These are phyloP conservation scores for Magnolia sinica DNA, from an alignment of 164 flowering plant species.

Conservation along the genomic window DNA sequence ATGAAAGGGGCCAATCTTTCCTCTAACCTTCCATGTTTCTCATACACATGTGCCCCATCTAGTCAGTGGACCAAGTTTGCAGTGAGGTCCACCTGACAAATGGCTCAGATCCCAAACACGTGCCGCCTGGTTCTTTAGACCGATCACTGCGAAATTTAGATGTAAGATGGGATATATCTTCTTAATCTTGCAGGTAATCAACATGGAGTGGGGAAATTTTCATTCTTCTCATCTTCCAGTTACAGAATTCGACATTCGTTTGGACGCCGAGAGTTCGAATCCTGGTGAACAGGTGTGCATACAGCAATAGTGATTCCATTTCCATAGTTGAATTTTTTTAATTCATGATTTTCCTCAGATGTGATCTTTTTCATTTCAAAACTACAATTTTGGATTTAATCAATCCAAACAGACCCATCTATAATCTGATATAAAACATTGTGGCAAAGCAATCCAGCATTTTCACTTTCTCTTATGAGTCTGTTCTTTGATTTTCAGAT, in stretches of 20 bases:
- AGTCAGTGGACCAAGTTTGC: too few relatives aligned
- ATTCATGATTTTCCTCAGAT: not conserved
- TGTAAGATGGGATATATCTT: not conserved
- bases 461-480: not conserved
- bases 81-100: too few relatives aligned
- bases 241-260: constrained; percentile 44
- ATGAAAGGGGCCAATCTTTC: not conserved
- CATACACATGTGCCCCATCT: not conserved
- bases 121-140: too few relatives aligned
- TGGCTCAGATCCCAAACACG: too few relatives aligned
- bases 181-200: constrained; percentile 38
- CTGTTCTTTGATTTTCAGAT: constrained; percentile 25
- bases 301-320: too few relatives aligned
- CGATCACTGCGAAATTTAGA: not conserved
- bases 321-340: too few relatives aligned
- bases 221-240: constrained; percentile 45
- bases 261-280: constrained; percentile 57
- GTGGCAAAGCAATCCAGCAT: not conserved
- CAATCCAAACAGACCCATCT: too few relatives aligned
- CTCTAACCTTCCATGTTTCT: not conserved
- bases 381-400: too few relatives aligned
- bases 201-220: constrained; percentile 60
- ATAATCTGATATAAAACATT: too few relatives aligned
- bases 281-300: constrained; percentile 45
- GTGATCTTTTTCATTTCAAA: not conserved